phyloP scores from a whole-genome alignment of 805 yeast species.

The Blastobotrys peoriensis region DNA sequence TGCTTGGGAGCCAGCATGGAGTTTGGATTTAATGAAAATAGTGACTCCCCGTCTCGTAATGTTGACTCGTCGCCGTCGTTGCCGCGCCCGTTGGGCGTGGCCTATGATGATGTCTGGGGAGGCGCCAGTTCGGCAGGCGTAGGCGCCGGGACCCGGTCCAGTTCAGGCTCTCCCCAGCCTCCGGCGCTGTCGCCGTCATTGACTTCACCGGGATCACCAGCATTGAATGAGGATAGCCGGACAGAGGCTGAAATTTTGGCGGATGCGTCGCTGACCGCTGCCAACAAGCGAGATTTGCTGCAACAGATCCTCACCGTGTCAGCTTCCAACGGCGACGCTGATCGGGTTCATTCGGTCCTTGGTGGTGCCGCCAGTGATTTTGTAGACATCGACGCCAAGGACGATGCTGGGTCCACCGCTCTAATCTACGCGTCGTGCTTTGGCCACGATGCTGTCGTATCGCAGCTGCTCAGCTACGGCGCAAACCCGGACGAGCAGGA shows the following conservation, averaged over 20 bases:
- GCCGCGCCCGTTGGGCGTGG: neutral
- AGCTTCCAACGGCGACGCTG: slow-evolving; percentile 32
- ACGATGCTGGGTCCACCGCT: slow-evolving; percentile 35
- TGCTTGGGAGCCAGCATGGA: too few species aligned
- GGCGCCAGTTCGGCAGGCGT: too few species aligned
- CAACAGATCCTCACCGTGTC: slow-evolving; percentile 30
- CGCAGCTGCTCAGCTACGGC: slow-evolving; percentile 30
- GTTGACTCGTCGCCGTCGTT: neutral
- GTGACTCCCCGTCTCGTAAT: neutral
- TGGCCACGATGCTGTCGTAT: slow-evolving; percentile 33
- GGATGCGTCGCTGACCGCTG: slow-evolving; percentile 14
- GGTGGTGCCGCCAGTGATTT: slow-evolving; percentile 18
- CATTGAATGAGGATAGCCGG: too few species aligned
- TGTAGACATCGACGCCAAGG: slow-evolving; percentile 30
- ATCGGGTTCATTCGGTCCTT: slow-evolving; percentile 25
- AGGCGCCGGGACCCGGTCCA: too few species aligned
- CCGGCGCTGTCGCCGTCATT: neutral
- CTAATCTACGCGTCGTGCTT: slow-evolving; percentile 36
- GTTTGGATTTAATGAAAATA: neutral
- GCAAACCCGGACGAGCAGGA: slow-evolving; percentile 35
- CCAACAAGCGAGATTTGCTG: slow-evolving; percentile 19
- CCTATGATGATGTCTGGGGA: too few species aligned
- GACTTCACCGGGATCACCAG: neutral
- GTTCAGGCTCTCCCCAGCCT: too few species aligned
- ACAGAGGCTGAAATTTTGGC: slow-evolving; percentile 21